Conservation (phyloP, 805 yeast species). For the Saturnispora besseyi region DNA sequence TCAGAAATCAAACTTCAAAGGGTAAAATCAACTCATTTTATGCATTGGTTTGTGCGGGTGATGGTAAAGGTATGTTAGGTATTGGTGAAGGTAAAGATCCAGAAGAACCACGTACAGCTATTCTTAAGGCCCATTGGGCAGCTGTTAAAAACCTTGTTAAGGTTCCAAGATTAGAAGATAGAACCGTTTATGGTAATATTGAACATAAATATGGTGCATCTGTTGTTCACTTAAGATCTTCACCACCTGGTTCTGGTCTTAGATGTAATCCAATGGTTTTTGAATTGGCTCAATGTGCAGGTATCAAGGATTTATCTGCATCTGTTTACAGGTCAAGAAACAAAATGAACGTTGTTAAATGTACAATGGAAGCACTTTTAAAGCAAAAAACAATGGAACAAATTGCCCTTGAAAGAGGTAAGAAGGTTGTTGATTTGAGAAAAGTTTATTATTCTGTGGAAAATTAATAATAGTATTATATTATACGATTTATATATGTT, state of each 20-base stretch:
- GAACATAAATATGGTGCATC: slow-evolving; percentile 84
- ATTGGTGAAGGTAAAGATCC: slow-evolving; percentile 91
- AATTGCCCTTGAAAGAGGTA: slow-evolving; percentile 86
- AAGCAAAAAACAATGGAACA: slow-evolving; percentile 79
- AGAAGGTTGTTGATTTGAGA: slow-evolving; percentile 87
- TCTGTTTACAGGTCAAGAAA: slow-evolving; percentile 90
- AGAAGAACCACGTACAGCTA: slow-evolving; percentile 64
- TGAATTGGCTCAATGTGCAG: slow-evolving; percentile 87
- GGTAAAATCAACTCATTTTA: slow-evolving; percentile 82
- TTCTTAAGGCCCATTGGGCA: slow-evolving; percentile 82
- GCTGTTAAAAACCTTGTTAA: slow-evolving; percentile 79
- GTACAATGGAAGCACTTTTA: slow-evolving; percentile 72
- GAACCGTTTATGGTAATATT: slow-evolving; percentile 82
- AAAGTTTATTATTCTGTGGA: slow-evolving; percentile 61
- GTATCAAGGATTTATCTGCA: slow-evolving; percentile 87
- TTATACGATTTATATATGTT: not conserved
- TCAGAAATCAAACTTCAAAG: slow-evolving; percentile 84
- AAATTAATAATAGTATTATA: not conserved
- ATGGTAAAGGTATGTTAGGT: slow-evolving; percentile 88
- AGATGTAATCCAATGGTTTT: slow-evolving; percentile 85
- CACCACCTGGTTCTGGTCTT: slow-evolving; percentile 90
- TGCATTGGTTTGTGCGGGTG: slow-evolving; percentile 85
- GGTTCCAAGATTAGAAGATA: slow-evolving; percentile 80
- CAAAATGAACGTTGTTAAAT: slow-evolving; percentile 89
- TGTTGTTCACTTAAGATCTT: slow-evolving; percentile 68